phyloP scores from a whole-genome alignment of 345 rosid species.

The Clausena lansium region DNA sequence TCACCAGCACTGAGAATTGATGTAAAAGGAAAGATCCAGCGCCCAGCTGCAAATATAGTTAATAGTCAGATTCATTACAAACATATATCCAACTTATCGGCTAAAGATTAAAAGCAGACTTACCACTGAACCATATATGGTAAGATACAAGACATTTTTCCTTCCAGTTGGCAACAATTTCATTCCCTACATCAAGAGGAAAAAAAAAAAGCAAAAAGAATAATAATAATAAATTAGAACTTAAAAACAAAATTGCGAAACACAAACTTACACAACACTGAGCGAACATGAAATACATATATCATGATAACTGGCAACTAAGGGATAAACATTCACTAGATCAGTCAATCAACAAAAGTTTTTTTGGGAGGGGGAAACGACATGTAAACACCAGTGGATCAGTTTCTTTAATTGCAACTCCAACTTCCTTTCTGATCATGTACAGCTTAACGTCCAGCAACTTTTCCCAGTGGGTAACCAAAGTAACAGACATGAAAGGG shows the following conservation, averaged over 20 bases:
- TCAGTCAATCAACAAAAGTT: not conserved
- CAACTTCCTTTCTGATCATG: not conserved
- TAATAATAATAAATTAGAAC: not conserved
- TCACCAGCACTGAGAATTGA: conserved; percentile 73
- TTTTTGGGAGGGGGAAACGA: not conserved
- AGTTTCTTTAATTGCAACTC: not conserved
- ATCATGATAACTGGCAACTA: not conserved
- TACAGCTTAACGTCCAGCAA: not conserved
- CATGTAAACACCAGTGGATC: not conserved
- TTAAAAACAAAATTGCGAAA: not conserved
- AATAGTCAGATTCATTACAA: conserved; percentile 19
- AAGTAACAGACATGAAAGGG: not conserved
- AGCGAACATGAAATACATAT: not conserved
- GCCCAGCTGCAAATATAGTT: conserved; percentile 55
- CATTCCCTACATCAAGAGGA: conserved; percentile 56
- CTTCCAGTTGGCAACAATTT: conserved; percentile 72
- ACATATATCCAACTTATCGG: not conserved
- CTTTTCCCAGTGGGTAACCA: not conserved
- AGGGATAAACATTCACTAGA: not conserved
- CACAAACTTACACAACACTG: not conserved
- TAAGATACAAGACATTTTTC: conserved; percentile 60
- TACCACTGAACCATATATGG: conserved; percentile 68
- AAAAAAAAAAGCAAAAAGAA: no score
- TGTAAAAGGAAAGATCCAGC: conserved; percentile 81
- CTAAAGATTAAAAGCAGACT: conserved; percentile 27